Evolutionary conservation across 768 basidiomycete species (phyloP), one percentile per base, ranked within the genome.

Genomic region (Auricularia heimuer): DNA sequence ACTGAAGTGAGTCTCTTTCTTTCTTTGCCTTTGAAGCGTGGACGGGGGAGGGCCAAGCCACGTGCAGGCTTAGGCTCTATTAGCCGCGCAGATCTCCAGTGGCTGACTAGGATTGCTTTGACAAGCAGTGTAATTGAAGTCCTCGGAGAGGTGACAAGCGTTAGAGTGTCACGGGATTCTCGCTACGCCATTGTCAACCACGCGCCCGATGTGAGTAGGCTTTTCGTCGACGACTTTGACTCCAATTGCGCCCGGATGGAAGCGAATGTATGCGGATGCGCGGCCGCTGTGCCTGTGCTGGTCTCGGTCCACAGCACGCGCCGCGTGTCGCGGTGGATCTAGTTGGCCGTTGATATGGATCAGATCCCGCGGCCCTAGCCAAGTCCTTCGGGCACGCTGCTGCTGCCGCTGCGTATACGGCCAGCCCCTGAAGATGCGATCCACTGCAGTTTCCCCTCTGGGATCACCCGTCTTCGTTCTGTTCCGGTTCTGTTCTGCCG

Each of bases 121-220:
- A 16, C 47, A 18, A 16, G 56, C 70, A 65, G 66, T 47, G 72
- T 62, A 67, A 63, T 89, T 69, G 85, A 86, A 56, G 61, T 63
- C 63, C 47, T 66, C 29, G 90, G 89, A 34, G 94, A 95, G 73
- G 78, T 94, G 54, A 94, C 93, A 35, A 94, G 92, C 74, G 86
- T 97, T 69, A 89, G 87, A 74, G 80, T 95, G 42, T 92, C 94
- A 16, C 80, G 82, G 63, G 89, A 98, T 76, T 96, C 93, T 37
- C 87, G 85, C 67, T 92, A 85, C 71, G 92, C 92, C 2, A 79
- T 98, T 63, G 83, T 98, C 67, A 96, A 89, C 72, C 89, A 90
- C 71, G 83, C 90, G 45, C 92, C 92, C 4, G 88, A 94, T 76
- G 93, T 92, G 73, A 82, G 86, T 75, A 65, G 33, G 44, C 24